Evolutionary conservation across 1,284 basidiomycete genomes (phyloP).

Genomic region (Trametes sp.): DNA sequence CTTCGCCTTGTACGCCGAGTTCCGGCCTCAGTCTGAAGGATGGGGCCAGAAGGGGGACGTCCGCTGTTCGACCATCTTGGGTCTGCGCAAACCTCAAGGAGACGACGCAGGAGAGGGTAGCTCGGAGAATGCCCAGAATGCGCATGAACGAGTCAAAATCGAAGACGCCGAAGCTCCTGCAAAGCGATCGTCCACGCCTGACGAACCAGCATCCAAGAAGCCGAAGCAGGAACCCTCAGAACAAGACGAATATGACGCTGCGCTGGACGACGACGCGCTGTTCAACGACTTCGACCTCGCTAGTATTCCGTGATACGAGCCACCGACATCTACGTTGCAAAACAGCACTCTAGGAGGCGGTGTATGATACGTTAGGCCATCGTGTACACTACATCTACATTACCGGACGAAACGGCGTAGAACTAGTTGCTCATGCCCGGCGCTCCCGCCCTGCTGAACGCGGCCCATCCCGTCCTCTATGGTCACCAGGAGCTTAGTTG

Average conservation of each 20-base stretch:
- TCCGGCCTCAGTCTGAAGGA: constrained; percentile 72
- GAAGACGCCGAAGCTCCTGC: constrained; percentile 20
- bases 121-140: constrained; percentile 1
- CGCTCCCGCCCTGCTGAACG: constrained; percentile 19
- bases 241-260: constrained; percentile 60
- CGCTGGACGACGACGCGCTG: constrained; percentile 53
- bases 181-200: constrained; percentile 14
- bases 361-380: constrained; percentile 31
- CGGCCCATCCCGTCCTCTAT: constrained; percentile 17
- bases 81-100: constrained; percentile 50
- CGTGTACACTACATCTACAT: constrained; percentile 38
- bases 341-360: constrained; percentile 28
- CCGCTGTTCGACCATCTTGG: constrained; percentile 66
- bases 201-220: constrained; percentile 51
- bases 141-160: constrained; percentile 32
- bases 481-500: constrained; percentile 30
- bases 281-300: constrained; percentile 51
- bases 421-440: constrained; percentile 21
- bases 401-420: constrained; percentile 27
- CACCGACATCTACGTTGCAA: constrained; percentile 22
- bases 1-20: constrained; percentile 78
- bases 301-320: constrained; percentile 40
- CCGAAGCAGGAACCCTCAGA: constrained; percentile 41
- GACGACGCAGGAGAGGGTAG: constrained; percentile 18
- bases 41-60: constrained; percentile 82